A percentile compares a stretch with the other conserved stretches of the same genome.
These are phyloP conservation scores for Amauroascus niger DNA, from an alignment of 2,329 filamentous ascomycete genomes.

Conservation along the genomic window DNA sequence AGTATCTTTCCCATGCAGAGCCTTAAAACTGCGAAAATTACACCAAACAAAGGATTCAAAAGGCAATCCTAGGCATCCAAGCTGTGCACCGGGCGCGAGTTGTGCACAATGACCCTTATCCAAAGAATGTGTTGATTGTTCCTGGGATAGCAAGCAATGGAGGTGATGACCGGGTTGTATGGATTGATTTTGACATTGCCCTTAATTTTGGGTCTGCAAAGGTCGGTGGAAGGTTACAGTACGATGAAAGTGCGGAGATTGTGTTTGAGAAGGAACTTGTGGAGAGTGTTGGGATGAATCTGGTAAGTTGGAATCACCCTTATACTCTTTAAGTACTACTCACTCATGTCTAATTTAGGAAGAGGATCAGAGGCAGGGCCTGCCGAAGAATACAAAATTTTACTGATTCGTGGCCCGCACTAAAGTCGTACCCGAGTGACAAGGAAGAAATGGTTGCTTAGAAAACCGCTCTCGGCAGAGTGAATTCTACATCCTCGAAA, in stretches of 20 bases:
- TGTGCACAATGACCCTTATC: constrained; percentile 11
- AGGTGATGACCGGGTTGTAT: constrained; percentile 9
- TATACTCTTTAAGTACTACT: background rate
- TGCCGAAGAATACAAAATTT: background rate
- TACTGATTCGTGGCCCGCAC: background rate
- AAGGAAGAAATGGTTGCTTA: too few relatives aligned
- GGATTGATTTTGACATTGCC: constrained; percentile 11
- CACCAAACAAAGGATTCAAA: constrained; percentile 6
- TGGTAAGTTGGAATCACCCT: background rate
- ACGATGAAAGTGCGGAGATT: constrained; percentile 7
- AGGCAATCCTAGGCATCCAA: constrained; percentile 5
- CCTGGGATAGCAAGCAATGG: background rate
- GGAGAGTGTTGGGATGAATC: background rate
- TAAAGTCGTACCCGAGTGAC: too few relatives aligned
- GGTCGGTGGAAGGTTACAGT: constrained; percentile 1
- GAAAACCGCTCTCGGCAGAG: too few relatives aligned
- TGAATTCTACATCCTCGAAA: too few relatives aligned
- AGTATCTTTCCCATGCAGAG: constrained; percentile 8
- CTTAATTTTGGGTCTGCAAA: constrained; percentile 8
- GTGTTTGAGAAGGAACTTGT: background rate
- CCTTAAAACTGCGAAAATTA: constrained; percentile 8
- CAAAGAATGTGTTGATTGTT: constrained; percentile 11
- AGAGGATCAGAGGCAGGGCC: constrained; percentile 1
- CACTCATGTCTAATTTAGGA: background rate
- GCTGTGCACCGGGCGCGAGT: constrained; percentile 4